Conservation (phyloP, 176 grass and related monocot species). For the Musa troglodytarum region DNA sequence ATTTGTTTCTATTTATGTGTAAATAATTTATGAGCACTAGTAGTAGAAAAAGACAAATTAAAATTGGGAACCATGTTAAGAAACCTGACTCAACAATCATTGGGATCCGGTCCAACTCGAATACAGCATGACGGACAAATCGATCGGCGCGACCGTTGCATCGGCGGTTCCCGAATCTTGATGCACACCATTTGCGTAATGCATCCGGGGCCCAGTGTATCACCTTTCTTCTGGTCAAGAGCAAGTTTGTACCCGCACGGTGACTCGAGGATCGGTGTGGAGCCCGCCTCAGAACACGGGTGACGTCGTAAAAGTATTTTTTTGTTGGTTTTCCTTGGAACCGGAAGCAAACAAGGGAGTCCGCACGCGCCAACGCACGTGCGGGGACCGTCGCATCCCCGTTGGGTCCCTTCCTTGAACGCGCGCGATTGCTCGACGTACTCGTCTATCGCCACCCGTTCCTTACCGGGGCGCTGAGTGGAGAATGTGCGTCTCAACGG, state of each 20-base stretch:
- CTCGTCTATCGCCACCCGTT: fast-evolving
- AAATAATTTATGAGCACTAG: too few relatives aligned
- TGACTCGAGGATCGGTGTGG: not conserved
- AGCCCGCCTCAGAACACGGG: not conserved
- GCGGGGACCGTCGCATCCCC: not conserved
- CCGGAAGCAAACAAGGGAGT: too few relatives aligned
- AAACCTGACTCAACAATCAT: too few relatives aligned
- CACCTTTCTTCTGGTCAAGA: not conserved
- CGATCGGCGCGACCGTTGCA: not conserved
- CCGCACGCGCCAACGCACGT: not conserved
- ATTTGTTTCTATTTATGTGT: too few relatives aligned
- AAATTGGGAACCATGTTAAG: too few relatives aligned
- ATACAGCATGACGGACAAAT: not conserved
- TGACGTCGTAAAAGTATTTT: not conserved
- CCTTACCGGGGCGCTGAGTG: too few relatives aligned
- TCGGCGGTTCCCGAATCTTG: not conserved
- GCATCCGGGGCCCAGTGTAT: not conserved
- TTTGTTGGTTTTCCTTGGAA: not conserved
- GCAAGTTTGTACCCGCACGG: not conserved
- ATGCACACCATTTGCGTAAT: not conserved
- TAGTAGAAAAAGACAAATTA: too few relatives aligned
- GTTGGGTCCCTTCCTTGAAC: too few relatives aligned
- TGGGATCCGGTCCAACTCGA: too few relatives aligned
- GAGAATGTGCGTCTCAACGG: too few relatives aligned
- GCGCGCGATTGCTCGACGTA: too few relatives aligned